These are phyloP conservation scores for Pythium guiyangense DNA, from an alignment of 352 stramenopile genomes.

Conservation along the genomic window DNA sequence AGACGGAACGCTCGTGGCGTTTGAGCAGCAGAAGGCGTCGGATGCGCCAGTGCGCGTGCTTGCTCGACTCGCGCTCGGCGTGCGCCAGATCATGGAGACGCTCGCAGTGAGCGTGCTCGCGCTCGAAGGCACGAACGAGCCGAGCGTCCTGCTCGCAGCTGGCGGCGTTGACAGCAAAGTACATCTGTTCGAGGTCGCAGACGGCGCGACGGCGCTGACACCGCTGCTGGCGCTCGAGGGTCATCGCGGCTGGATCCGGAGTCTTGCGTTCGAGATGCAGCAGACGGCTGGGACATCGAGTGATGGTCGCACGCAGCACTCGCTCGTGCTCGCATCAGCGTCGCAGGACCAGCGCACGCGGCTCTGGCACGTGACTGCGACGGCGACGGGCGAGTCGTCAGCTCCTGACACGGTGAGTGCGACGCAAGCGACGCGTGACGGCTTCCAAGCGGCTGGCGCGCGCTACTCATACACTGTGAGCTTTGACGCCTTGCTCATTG, in stretches of 20 bases:
- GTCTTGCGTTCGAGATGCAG: slow-evolving; percentile 42
- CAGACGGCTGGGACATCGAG: neutral
- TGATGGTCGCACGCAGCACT: neutral
- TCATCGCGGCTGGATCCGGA: slow-evolving; percentile 64
- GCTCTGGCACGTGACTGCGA: slow-evolving; percentile 47
- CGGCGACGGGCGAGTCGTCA: neutral
- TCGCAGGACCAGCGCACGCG: slow-evolving; percentile 71
- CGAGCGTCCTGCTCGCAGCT: slow-evolving; percentile 46
- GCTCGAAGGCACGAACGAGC: neutral
- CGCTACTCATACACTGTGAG: slow-evolving; percentile 33
- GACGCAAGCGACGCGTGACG: slow-evolving; percentile 6
- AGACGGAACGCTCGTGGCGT: slow-evolving; percentile 35
- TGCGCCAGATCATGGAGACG: slow-evolving; percentile 52
- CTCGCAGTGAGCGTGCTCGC: slow-evolving; percentile 22
- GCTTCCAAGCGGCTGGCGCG: slow-evolving; percentile 25
- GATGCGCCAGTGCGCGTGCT: slow-evolving; percentile 10
- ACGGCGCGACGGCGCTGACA: slow-evolving; percentile 9
- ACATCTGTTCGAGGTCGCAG: slow-evolving; percentile 49
- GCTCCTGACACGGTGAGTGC: neutral
- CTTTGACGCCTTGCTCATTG: slow-evolving; percentile 65
- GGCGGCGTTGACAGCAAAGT: slow-evolving; percentile 71
- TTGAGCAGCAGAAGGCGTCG: slow-evolving; percentile 19
- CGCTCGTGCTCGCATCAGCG: slow-evolving; percentile 43
- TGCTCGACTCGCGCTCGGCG: slow-evolving; percentile 23
- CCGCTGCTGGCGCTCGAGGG: slow-evolving; percentile 45